Base-by-base conservation (phyloP, 2,329 filamentous ascomycete species). In the Paraphaeosphaeria minitans region DNA sequence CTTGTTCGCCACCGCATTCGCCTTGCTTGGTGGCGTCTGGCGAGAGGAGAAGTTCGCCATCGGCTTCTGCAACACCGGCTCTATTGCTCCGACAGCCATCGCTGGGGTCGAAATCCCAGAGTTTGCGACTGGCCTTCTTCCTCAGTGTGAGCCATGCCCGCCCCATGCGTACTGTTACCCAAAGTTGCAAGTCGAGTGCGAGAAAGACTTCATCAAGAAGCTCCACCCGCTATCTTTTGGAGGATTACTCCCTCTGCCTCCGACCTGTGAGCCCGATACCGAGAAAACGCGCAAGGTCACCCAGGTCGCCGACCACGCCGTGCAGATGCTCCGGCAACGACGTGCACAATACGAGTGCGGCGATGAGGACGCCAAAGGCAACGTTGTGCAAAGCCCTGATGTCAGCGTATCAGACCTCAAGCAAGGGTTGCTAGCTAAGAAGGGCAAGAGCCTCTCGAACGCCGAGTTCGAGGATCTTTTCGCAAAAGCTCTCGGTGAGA, bases 11-110 rank as follows among this genome's bases (percentile, higher is more conserved):
- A 88, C 89, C 0, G 78, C 95, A 10, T 76, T 95, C 7, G 85
- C 85, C 33, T 87, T 89, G 0, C 92, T 96, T 63, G 89, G 84
- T 31, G 86, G 86, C 9, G 95, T 93, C 85, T 99, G 93, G 81
- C 85, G 94, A 50, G 92, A 97, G 73, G 95, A 99, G 78, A 98
- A 98, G 82, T 82, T 97, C n/a, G 90, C 92, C 16, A 92, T 98
- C 21, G 95, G 96, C 35, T 99, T 96, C 73, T 99, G 95, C 74
- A 93, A 93, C 13, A 85, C 96, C 54, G 95, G 81, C 4, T 61
- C 90, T 24, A 82, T 86, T 49, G 9, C 24, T 27, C 85, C 83
- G 7, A 84, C 81, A 64, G 83, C 82, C 21, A 71, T 88, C 54
- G 81, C 84, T 12, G 84, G 87, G 31, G 81, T 89, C 13, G 83